Evolutionary conservation across 495 filamentous ascomycete genomes (phyloP).

Genomic region (Lepidopterella palustris): DNA sequence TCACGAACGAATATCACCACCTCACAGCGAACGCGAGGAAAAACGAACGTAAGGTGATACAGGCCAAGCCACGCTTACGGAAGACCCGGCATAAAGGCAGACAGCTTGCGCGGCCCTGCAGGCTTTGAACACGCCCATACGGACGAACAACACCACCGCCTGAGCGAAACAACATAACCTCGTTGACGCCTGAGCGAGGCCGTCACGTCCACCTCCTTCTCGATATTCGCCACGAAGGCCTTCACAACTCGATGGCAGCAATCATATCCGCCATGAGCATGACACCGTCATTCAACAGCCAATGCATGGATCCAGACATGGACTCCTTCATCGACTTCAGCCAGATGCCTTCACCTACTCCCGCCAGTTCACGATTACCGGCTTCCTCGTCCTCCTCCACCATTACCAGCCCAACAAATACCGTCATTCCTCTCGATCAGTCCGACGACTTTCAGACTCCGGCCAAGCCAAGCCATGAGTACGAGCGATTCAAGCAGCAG

Average conservation of each 20-base stretch:
- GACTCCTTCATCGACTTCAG: slow-evolving; percentile 38
- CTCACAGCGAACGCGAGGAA: not conserved
- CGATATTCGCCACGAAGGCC: not conserved
- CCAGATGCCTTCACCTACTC: slow-evolving; percentile 24
- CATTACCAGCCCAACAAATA: slow-evolving; percentile 25
- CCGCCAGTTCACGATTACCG: slow-evolving; percentile 13
- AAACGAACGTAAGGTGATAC: not conserved
- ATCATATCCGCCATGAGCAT: slow-evolving; percentile 26
- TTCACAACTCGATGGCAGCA: slow-evolving; percentile 10
- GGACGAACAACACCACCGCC: not conserved
- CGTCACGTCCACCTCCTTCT: not conserved
- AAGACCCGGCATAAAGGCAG: not conserved
- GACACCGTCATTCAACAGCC: slow-evolving; percentile 27
- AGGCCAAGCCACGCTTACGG: not conserved
- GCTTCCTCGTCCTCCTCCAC: slow-evolving; percentile 17
- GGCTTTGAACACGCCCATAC: not conserved
- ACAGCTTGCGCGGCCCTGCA: not conserved
- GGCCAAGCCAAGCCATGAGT: slow-evolving; percentile 82
- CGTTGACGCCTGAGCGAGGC: not conserved
- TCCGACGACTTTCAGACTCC: slow-evolving; percentile 50
- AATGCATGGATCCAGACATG: slow-evolving; percentile 33
- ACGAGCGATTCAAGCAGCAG: slow-evolving; percentile 86
- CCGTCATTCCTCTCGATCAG: slow-evolving; percentile 23
- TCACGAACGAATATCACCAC: not conserved
- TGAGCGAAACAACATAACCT: not conserved